Base-by-base conservation (phyloP, 2,329 filamentous ascomycete species). In the Endocalyx cinctus region DNA sequence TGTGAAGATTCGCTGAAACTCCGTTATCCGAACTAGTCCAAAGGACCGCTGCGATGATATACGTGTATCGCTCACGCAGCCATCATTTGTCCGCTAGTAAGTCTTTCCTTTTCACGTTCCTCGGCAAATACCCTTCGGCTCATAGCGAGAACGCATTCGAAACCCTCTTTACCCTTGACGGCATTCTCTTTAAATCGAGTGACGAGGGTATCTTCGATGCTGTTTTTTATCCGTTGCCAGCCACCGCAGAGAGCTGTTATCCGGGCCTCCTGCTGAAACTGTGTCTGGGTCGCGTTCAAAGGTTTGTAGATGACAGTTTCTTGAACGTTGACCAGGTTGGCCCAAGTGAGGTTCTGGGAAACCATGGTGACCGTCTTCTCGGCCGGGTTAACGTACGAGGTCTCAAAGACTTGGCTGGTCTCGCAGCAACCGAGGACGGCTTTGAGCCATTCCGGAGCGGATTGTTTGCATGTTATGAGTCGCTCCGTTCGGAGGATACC, bases 161-260 rank as follows among this genome's bases (percentile, higher is more conserved):
- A 98, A 2, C 92, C 92, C 63, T 97, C 89, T 45, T 84, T 81
- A 45, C 92, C 92, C 64, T 87, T 89, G 48, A 73, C 72, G 16
- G 92, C 90, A 55, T 98, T 98, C 63, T 98, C 87, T 48, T 79
- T 77, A 68, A 98, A 98, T 34, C 87, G 72, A 45, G 84, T 84
- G 27, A 97, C 84, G 26, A 88, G 84, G 33, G 86, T 81, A 51
- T 97, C 88, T 68, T 98, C 92, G 51, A 98, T 94, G 58, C 82
- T 87, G 65, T 92, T 95, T 72, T 87, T 92, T 58, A 97, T 88
- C 57, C 88, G 87, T 66, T 96, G 87, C 89, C 92, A 98, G 42
- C 92, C 92, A 47, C 92, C 90, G 60, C 88, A 95, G 8, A 97
- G 70, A 1, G 92, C 92, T 2, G 89, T 95, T 57, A 98, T 90